phyloP scores from a whole-genome alignment of 148 eudicot genomes.

The Vaccinium vitisidaea region DNA sequence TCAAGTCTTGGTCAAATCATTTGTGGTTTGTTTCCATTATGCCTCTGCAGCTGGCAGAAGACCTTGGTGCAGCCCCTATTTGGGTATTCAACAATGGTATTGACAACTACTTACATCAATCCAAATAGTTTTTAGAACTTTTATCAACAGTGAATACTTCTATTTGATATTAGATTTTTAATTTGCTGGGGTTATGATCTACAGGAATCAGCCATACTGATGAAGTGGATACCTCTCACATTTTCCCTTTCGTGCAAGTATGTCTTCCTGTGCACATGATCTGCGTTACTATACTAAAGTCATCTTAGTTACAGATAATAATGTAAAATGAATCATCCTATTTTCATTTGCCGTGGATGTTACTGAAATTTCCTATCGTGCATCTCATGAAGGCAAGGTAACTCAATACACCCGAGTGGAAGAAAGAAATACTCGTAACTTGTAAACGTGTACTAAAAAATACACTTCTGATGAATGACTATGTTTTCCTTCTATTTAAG shows the following conservation, averaged over 20 bases:
- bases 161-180: neutral
- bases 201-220: constrained; percentile 67
- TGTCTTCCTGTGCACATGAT: constrained; percentile 18
- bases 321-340: neutral
- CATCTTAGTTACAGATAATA: neutral
- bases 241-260: constrained; percentile 75
- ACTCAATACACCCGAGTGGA: neutral
- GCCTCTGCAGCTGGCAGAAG: constrained; percentile 78
- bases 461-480: neutral
- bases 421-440: neutral
- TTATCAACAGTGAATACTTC: neutral
- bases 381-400: neutral
- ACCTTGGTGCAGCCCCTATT: constrained; percentile 78
- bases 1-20: neutral
- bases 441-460: neutral
- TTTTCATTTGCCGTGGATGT: neutral
- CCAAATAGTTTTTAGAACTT: neutral
- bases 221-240: constrained; percentile 51
- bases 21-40: constrained; percentile 1
- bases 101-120: constrained; percentile 1
- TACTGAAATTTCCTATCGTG: neutral
- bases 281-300: neutral
- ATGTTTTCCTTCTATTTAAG: neutral
- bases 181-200: constrained; percentile 6
- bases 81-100: constrained; percentile 95